Evolutionary conservation across 139 green algal genomes (phyloP).

Genomic region (Chlorella sp.): DNA sequence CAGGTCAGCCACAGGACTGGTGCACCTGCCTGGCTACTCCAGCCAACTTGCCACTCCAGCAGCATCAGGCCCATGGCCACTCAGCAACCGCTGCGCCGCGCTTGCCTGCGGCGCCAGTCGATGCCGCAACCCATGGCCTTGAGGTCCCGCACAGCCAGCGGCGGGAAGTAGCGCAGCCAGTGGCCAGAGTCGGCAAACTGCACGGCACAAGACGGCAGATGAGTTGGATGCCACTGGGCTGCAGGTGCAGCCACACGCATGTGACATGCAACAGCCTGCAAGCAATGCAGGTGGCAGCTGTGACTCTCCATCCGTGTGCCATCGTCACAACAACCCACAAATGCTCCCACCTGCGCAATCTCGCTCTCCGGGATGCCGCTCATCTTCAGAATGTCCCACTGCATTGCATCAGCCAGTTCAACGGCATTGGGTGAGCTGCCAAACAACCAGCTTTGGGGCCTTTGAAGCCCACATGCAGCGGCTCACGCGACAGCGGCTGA

Average conservation of each 20-base stretch:
- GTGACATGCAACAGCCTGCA: not conserved
- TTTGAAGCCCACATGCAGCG: too few relatives aligned
- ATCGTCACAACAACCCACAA: not conserved
- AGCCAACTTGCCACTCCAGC: too few relatives aligned
- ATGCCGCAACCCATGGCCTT: slow-evolving; percentile 94
- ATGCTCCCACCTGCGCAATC: slow-evolving; percentile 84
- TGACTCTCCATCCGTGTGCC: too few relatives aligned
- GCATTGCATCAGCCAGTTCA: slow-evolving; percentile 5
- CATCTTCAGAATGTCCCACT: slow-evolving; percentile 95
- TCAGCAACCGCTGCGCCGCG: too few relatives aligned
- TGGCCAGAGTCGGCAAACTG: slow-evolving; percentile 61
- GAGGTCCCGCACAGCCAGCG: slow-evolving; percentile 88
- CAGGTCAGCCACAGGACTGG: too few relatives aligned
- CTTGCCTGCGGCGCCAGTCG: slow-evolving; percentile 88
- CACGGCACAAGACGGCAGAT: not conserved
- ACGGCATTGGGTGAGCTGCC: not conserved
- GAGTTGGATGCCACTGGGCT: too few relatives aligned
- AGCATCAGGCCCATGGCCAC: too few relatives aligned
- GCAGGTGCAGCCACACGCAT: too few relatives aligned
- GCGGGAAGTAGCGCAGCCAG: slow-evolving; percentile 97
- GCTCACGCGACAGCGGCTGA: too few relatives aligned
- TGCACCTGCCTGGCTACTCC: too few relatives aligned
- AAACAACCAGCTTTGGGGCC: too few relatives aligned
- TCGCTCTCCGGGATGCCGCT: slow-evolving; percentile 89
- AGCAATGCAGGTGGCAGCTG: not conserved